A percentile compares a stretch with the other conserved stretches of the same genome.
These are phyloP conservation scores for Spatholobus suberectus DNA, from an alignment of 306 rosid species.

Conservation along the genomic window DNA sequence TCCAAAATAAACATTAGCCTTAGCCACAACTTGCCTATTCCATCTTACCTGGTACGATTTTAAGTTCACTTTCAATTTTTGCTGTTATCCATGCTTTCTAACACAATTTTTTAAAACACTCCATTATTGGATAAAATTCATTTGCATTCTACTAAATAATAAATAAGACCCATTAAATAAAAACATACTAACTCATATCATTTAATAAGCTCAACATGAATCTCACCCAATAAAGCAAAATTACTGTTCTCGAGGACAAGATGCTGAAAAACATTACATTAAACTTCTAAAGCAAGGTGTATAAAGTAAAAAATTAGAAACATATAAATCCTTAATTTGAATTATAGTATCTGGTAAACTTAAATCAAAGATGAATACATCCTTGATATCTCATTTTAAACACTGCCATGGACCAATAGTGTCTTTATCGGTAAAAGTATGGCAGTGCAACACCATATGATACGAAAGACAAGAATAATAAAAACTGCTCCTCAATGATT, in stretches of 20 bases:
- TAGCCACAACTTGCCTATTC: neutral
- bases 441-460: no score
- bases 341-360: neutral
- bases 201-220: no score
- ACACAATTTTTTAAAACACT: neutral
- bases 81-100: neutral
- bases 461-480: no score
- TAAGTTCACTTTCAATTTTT: neutral
- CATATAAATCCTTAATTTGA: neutral
- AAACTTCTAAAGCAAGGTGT: neutral
- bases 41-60: neutral
- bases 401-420: no score
- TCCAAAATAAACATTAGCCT: neutral
- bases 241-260: neutral
- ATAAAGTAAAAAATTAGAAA: neutral
- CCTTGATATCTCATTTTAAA: no score
- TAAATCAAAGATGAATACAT: neutral
- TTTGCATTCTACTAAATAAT: no score
- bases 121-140: no score
- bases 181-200: no score
- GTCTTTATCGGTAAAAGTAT: no score
- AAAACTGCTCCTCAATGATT: no score
- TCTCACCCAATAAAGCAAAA: neutral
- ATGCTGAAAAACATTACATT: neutral
- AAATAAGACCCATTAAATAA: neutral